Evolutionary conservation across 2,329 filamentous ascomycete species (phyloP).

Genomic region (Colletotrichum higginsianum): DNA sequence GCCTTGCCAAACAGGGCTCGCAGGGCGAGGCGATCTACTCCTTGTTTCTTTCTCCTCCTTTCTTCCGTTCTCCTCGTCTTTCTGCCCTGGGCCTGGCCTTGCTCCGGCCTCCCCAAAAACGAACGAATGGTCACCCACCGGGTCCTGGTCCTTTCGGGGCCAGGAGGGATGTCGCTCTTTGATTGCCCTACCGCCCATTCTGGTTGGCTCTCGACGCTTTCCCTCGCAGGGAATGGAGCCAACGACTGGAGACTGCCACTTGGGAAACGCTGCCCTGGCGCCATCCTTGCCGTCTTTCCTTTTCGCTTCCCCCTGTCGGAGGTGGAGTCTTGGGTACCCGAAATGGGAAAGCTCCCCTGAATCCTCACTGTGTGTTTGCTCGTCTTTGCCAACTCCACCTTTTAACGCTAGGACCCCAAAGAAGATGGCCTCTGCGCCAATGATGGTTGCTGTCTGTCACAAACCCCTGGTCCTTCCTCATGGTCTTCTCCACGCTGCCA

Average conservation of each 20-base stretch:
- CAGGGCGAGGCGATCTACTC: conserved; percentile 18
- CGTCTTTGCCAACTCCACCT: background rate
- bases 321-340: conserved; percentile 18
- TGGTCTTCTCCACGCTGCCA: background rate
- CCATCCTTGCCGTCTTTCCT: conserved; percentile 38
- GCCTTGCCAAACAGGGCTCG: background rate
- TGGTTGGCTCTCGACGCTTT: conserved; percentile 22
- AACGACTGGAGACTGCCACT: conserved; percentile 35
- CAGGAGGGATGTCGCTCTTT: conserved; percentile 42
- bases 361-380: conserved; percentile 28
- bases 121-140: conserved; percentile 14
- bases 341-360: conserved; percentile 26
- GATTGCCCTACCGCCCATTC: conserved; percentile 35
- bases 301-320: conserved; percentile 27
- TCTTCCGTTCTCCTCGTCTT: background rate
- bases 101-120: conserved; percentile 6
- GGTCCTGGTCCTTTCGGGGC: conserved; percentile 23
- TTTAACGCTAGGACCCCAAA: conserved; percentile 14
- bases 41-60: conserved; percentile 9
- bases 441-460: conserved; percentile 22
- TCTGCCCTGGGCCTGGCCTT: conserved; percentile 2
- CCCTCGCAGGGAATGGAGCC: conserved; percentile 30
- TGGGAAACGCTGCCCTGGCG: conserved; percentile 23
- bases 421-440: conserved; percentile 31
- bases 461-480: conserved; percentile 21